These are phyloP conservation scores for Phytophthora syringae DNA, from an alignment of 352 stramenopile genomes.

Conservation along the genomic window DNA sequence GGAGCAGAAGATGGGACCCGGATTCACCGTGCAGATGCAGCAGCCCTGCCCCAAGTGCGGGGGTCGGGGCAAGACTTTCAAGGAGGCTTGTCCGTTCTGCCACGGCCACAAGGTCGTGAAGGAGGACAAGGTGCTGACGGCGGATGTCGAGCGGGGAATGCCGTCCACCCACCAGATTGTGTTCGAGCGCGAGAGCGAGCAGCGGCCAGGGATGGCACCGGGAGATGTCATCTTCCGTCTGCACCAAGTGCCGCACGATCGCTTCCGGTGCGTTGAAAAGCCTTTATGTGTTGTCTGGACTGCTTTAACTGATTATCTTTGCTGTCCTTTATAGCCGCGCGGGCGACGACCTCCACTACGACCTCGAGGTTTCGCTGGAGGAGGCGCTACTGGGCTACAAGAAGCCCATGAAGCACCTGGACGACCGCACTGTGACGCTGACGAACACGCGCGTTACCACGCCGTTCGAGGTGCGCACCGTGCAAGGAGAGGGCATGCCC, in stretches of 20 bases:
- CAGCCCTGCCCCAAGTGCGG: constrained; percentile 84
- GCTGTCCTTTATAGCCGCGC: constrained; percentile 84
- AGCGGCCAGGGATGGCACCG: constrained; percentile 84
- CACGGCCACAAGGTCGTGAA: constrained; percentile 84
- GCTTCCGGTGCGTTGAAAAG: constrained; percentile 90
- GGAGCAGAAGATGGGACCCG: constrained; percentile 82
- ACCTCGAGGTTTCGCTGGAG: constrained; percentile 95
- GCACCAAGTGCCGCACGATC: constrained; percentile 85
- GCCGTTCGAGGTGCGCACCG: constrained; percentile 91
- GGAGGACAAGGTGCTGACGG: constrained; percentile 83
- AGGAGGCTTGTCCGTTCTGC: constrained; percentile 93
- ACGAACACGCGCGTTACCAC: constrained; percentile 89
- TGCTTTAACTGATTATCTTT: too few relatives aligned
- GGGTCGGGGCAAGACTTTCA: constrained; percentile 94
- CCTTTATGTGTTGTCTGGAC: too few relatives aligned
- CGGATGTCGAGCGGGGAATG: constrained; percentile 84
- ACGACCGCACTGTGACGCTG: constrained; percentile 93
- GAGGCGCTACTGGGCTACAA: constrained; percentile 96
- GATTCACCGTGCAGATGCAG: constrained; percentile 92
- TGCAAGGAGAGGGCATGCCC: constrained; percentile 97
- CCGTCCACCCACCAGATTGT: constrained; percentile 86
- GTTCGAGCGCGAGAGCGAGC: constrained; percentile 87
- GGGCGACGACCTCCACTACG: constrained; percentile 95
- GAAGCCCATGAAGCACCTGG: constrained; percentile 93
- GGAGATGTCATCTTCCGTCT: constrained; percentile 97